A percentile compares a stretch with the other conserved stretches of the same genome.
Evolutionary conservation across 129 eudicot species (phyloP).

Genomic region (Escallonia herrerae): DNA sequence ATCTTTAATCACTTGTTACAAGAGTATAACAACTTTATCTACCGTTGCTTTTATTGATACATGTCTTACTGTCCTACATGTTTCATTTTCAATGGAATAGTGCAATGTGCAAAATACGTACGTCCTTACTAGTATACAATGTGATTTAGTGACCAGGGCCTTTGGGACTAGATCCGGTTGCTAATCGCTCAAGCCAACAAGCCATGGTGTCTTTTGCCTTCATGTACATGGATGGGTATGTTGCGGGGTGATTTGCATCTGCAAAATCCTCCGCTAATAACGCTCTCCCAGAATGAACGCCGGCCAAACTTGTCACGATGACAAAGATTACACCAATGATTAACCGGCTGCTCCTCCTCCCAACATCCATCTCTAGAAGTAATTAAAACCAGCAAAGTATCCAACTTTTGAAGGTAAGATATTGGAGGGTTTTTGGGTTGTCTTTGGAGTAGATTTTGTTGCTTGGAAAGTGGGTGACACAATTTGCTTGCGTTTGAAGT

Average conservation of each 20-base stretch:
- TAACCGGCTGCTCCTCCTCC: neutral
- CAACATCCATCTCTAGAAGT: neutral
- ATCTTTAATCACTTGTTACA: too few relatives aligned
- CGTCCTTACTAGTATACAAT: too few relatives aligned
- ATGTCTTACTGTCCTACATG: too few relatives aligned
- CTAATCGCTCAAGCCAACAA: slow-evolving; percentile 17
- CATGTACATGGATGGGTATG: slow-evolving; percentile 6
- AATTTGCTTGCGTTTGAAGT: too few relatives aligned
- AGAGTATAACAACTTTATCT: too few relatives aligned
- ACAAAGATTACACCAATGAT: neutral
- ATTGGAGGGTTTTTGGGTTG: too few relatives aligned
- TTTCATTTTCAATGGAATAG: too few relatives aligned
- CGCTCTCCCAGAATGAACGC: neutral
- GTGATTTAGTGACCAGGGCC: slow-evolving; percentile 25
- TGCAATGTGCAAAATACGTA: too few relatives aligned
- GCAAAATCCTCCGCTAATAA: slow-evolving; percentile 1
- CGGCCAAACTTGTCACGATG: neutral
- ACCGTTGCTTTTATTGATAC: too few relatives aligned
- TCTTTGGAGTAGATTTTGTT: too few relatives aligned
- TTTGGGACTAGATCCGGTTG: slow-evolving; percentile 28
- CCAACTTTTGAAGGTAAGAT: too few relatives aligned
- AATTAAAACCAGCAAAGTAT: neutral
- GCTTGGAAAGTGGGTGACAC: too few relatives aligned
- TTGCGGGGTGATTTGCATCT: neutral
- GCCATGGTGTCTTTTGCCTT: slow-evolving; percentile 18